Evolutionary conservation across 2,329 filamentous ascomycete species (phyloP).

Genomic region (Colletotrichum sp.): DNA sequence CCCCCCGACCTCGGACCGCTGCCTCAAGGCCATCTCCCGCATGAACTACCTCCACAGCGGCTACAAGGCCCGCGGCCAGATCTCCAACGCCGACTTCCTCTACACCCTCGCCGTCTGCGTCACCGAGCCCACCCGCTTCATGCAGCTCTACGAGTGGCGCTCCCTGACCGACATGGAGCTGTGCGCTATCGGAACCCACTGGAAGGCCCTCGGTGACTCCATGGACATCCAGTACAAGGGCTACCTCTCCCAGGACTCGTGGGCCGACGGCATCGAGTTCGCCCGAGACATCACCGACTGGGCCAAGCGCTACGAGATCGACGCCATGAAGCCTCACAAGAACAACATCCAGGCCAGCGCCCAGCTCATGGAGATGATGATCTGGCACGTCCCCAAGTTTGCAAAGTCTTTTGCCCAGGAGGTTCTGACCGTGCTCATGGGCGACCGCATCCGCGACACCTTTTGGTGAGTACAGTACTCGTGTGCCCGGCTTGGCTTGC

Average conservation of each 20-base stretch:
- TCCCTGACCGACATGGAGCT: conserved; percentile 68
- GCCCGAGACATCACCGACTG: conserved; percentile 51
- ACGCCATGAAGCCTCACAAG: conserved; percentile 58
- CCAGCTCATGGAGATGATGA: conserved; percentile 64
- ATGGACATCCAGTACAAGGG: conserved; percentile 65
- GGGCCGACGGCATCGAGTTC: conserved; percentile 58
- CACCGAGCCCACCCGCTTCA: conserved; percentile 68
- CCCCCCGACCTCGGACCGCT: conserved; percentile 37
- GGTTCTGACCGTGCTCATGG: conserved; percentile 65
- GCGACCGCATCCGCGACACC: conserved; percentile 64
- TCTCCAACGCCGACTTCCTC: conserved; percentile 41
- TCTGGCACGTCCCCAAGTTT: conserved; percentile 56
- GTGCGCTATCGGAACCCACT: conserved; percentile 71
- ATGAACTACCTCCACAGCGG: conserved; percentile 45
- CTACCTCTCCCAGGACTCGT: conserved; percentile 38
- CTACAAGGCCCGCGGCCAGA: conserved; percentile 39
- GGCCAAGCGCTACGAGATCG: conserved; percentile 62
- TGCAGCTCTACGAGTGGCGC: conserved; percentile 74
- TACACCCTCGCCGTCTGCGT: conserved; percentile 63
- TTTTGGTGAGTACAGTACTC: conserved; percentile 59
- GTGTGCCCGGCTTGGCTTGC: neutral
- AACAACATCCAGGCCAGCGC: conserved; percentile 58
- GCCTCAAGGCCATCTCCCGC: conserved; percentile 39
- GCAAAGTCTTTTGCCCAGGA: conserved; percentile 52
- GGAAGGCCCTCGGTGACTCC: conserved; percentile 73